Percentiles rank a stretch among this genome's conserved stretches.
These are phyloP conservation scores for Salicornia ramosissima DNA, from an alignment of 148 eudicot species.

Conservation along the genomic window DNA sequence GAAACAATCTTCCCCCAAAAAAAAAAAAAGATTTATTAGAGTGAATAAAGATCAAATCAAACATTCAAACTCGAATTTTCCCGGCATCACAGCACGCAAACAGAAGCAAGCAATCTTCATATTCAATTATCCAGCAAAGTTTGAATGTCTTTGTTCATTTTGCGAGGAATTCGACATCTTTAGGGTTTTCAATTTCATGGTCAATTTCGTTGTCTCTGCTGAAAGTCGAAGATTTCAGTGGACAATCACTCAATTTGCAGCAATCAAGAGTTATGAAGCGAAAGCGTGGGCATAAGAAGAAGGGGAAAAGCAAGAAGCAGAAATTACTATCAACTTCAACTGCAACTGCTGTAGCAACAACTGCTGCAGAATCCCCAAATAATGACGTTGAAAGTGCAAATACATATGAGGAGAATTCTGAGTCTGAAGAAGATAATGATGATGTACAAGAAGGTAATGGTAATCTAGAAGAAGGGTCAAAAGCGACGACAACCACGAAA, in stretches of 20 bases:
- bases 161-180: neutral
- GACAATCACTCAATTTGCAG: neutral
- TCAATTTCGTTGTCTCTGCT: neutral
- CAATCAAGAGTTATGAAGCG: conserved; percentile 61
- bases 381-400: conserved; percentile 22
- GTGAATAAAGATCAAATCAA: neutral
- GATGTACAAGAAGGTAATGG: conserved; percentile 41
- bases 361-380: neutral
- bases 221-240: too few species aligned
- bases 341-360: conserved; percentile 8
- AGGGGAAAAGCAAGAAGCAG: conserved; percentile 56
- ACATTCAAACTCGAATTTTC: neutral
- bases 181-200: conserved; percentile 12
- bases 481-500: neutral
- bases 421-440: conserved; percentile 42
- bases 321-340: conserved; percentile 23
- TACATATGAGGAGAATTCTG: conserved; percentile 47
- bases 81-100: too few species aligned
- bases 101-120: too few species aligned
- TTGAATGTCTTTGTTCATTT: too few species aligned
- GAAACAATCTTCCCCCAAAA: too few species aligned
- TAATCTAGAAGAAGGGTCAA: conserved; percentile 39
- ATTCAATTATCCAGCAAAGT: too few species aligned
- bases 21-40: too few species aligned
- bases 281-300: conserved; percentile 75